Evolutionary conservation across 139 green algal species (phyloP).

Genomic region (Pseudopediastrum boryanum): DNA sequence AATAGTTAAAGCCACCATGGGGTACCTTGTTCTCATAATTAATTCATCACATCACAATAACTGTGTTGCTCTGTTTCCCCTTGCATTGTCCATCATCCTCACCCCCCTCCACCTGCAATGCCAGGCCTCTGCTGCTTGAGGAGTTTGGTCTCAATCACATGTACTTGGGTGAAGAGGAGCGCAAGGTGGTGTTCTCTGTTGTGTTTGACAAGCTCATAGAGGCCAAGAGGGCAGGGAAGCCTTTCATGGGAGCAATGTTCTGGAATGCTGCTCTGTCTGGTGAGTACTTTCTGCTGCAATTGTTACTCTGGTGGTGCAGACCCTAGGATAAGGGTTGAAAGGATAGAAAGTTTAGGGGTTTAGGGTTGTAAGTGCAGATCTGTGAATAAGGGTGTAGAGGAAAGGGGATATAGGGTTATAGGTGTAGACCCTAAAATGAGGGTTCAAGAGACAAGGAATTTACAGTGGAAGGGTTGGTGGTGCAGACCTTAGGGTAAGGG

Average conservation of each 20-base stretch:
- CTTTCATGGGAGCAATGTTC: conserved; percentile 9
- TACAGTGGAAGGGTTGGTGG: not conserved
- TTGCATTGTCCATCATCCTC: too few relatives aligned
- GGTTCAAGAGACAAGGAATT: not conserved
- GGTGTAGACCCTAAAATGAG: not conserved
- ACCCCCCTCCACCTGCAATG: too few relatives aligned
- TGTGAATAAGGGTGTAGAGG: not conserved
- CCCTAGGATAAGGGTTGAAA: not conserved
- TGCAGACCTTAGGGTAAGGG: too few relatives aligned
- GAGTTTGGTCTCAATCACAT: conserved; percentile 21
- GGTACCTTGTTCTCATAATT: not conserved
- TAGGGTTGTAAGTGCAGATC: not conserved
- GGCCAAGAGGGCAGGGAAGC: conserved; percentile 21
- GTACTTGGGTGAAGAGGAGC: conserved; percentile 27
- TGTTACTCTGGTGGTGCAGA: not conserved
- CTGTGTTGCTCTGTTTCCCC: not conserved
- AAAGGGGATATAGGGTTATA: too few relatives aligned
- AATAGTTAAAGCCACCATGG: too few relatives aligned
- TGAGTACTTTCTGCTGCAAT: not conserved
- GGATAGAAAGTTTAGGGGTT: not conserved
- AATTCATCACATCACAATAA: not conserved
- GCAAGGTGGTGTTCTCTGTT: conserved; percentile 25
- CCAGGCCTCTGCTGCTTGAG: conserved; percentile 19
- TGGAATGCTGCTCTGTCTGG: conserved; percentile 5
- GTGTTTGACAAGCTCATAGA: conserved; percentile 23